phyloP scores from a whole-genome alignment of 257 asterid genomes.

The Rhazya stricta region DNA sequence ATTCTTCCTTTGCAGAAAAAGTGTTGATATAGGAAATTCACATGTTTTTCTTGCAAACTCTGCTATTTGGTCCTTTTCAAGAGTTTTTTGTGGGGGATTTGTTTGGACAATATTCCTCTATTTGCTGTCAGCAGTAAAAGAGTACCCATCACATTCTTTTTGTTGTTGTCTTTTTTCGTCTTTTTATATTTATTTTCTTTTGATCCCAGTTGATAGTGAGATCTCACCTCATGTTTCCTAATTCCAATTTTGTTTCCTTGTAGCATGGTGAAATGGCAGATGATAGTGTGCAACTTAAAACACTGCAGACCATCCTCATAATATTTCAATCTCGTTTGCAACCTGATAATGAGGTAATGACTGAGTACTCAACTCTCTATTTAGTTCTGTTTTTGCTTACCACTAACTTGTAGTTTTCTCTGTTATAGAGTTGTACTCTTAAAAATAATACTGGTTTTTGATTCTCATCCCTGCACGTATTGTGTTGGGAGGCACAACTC shows the following conservation, averaged over 20 bases:
- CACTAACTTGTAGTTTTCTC: not conserved
- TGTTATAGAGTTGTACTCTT: not conserved
- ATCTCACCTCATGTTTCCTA: constrained; percentile 10
- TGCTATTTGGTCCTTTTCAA: not conserved
- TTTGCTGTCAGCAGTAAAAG: not conserved
- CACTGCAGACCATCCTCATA: constrained; percentile 86
- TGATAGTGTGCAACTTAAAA: constrained; percentile 85
- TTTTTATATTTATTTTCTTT: not conserved
- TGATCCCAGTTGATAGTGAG: not conserved
- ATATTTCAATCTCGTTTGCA: constrained; percentile 84
- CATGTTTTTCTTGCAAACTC: not conserved
- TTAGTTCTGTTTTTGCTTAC: constrained; percentile 13
- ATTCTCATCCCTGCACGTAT: not conserved
- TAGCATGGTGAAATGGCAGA: constrained; percentile 98
- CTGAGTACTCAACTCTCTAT: constrained; percentile 15
- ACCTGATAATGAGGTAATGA: constrained; percentile 86
- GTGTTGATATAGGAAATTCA: not conserved
- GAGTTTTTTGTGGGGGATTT: not conserved
- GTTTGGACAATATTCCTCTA: not conserved
- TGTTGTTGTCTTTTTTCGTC: not conserved
- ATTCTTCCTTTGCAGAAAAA: not conserved
- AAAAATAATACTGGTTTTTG: not conserved
- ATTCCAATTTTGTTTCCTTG: constrained; percentile 6
- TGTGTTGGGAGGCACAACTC: not conserved
- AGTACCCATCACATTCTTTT: not conserved